Conservation (phyloP, 2,329 filamentous ascomycete genomes). For the Pyrenochaeta sp. region DNA sequence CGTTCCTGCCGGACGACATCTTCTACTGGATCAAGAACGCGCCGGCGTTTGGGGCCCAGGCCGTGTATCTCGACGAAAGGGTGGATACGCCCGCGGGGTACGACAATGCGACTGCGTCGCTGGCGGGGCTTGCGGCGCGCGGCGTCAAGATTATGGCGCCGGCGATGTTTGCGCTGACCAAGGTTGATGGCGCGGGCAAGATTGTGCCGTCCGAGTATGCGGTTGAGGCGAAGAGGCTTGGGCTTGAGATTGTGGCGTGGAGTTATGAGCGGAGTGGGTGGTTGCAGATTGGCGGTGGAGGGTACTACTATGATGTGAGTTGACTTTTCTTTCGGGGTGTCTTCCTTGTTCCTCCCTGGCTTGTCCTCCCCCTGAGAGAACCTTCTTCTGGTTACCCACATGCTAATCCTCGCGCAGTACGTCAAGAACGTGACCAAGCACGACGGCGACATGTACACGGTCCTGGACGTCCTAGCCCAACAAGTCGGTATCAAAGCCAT, state of each 20-base stretch:
- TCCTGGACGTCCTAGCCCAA: conserved; percentile 69
- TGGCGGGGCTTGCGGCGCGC: conserved; percentile 62
- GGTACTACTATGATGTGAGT: conserved; percentile 52
- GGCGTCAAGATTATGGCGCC: conserved; percentile 71
- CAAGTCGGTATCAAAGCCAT: conserved; percentile 68
- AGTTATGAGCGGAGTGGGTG: conserved; percentile 71
- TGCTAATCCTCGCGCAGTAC: no score
- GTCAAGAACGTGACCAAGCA: conserved; percentile 60
- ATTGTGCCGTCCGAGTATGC: conserved; percentile 72
- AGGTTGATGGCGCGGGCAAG: conserved; percentile 56
- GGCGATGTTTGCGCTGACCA: conserved; percentile 68
- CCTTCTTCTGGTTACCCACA: no score
- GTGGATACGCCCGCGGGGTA: conserved; percentile 60
- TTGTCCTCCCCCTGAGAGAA: no score
- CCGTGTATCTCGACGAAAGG: conserved; percentile 70
- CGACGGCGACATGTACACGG: conserved; percentile 70
- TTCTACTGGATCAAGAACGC: conserved; percentile 71
- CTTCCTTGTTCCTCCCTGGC: no score
- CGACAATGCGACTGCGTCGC: conserved; percentile 61
- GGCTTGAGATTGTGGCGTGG: conserved; percentile 73
- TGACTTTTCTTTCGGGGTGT: no score
- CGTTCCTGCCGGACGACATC: conserved; percentile 69
- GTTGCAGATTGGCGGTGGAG: conserved; percentile 57
- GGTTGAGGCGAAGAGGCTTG: conserved; percentile 64
- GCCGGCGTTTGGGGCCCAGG: conserved; percentile 67